Conservation (phyloP, 176 grass and related monocot genomes). For the Thalia dealbata region DNA sequence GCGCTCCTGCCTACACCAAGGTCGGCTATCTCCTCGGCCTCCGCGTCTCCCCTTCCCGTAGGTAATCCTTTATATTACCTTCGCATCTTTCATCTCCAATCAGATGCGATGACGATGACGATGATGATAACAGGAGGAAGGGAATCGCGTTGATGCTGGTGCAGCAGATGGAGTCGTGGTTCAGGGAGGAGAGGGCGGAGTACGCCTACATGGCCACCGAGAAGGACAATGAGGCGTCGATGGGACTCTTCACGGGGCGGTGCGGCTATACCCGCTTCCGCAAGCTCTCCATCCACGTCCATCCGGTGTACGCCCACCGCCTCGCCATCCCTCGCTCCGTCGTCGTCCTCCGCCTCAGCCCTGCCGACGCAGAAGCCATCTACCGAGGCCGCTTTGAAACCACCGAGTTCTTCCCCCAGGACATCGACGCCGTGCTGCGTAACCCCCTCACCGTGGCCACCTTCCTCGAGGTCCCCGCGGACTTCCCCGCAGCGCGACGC, state of each 20-base stretch:
- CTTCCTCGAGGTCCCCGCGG: constrained; percentile 30
- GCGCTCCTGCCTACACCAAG: constrained; percentile 21
- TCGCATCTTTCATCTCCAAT: background rate
- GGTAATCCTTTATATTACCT: constrained; percentile 14
- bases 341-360: constrained; percentile 25
- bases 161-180: constrained; percentile 56
- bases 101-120: background rate
- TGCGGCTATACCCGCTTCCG: constrained; percentile 90
- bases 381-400: constrained; percentile 32
- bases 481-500: background rate
- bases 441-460: constrained; percentile 59
- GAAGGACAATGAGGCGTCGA: constrained; percentile 59
- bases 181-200: constrained; percentile 35
- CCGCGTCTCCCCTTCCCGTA: constrained; percentile 45
- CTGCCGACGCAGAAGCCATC: constrained; percentile 46
- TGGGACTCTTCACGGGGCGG: constrained; percentile 51
- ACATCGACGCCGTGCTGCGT: constrained; percentile 57
- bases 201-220: constrained; percentile 92
- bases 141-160: constrained; percentile 49
- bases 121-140: constrained; percentile 35
- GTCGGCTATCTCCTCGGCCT: constrained; percentile 69
- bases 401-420: constrained; percentile 72
- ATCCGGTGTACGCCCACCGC: constrained; percentile 72
- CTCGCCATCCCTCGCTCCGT: constrained; percentile 24
- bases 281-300: constrained; percentile 66